Evolutionary conservation across 2,329 filamentous ascomycete species (phyloP), one percentile per base, ranked within the genome.

Genomic region (Colletotrichum tofieldiae): DNA sequence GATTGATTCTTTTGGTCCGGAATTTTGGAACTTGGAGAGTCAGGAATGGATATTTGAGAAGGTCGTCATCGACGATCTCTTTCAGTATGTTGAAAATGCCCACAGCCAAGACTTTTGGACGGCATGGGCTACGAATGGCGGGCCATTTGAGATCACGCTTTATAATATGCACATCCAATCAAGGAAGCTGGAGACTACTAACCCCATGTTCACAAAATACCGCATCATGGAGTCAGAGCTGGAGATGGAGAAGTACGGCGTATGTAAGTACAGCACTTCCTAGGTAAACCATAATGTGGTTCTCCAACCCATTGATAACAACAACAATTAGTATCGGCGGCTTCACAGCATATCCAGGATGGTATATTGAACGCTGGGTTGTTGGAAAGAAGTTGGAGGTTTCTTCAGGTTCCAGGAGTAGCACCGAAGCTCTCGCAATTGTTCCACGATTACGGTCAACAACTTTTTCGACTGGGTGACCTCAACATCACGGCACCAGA

Each of bases 51-150:
- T 72, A 1, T 12, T 69, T 11, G 69, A 72, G n/a, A 69, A 60
- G 8, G 29, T 45, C 2, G 39, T 69, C 12, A 16, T 72, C 45
- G 47, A 55, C 12, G 59, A 72, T 1, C 43, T 72, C 29, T 18
- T 72, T 5, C 52, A 43, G 8, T 60, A 59, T 16, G 69, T 72
- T 5, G 59, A 64, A 26, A 41, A 49, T 1, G 47, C 14, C 2
- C 58, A 69, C 23, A n/a, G 26, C 2, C 29, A 51, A n/a, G 69
- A 69, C 11, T 72, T 72, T 23, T 72, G 69, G 69, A 54, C 69
- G 4, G 29, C 16, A 0, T 72, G 69, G 69, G 52, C 41, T 1
- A 47, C 52, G 11, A 16, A 32, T 16, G 69, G 65, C 29, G 26
- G 51, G 14, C 69, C 65, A 3, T 72, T 69, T 16, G 69, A 72